Percentiles rank a stretch among this genome's conserved stretches.
Evolutionary conservation across 2,329 filamentous ascomycete genomes (phyloP).

Genomic region (Fusarium sp.): DNA sequence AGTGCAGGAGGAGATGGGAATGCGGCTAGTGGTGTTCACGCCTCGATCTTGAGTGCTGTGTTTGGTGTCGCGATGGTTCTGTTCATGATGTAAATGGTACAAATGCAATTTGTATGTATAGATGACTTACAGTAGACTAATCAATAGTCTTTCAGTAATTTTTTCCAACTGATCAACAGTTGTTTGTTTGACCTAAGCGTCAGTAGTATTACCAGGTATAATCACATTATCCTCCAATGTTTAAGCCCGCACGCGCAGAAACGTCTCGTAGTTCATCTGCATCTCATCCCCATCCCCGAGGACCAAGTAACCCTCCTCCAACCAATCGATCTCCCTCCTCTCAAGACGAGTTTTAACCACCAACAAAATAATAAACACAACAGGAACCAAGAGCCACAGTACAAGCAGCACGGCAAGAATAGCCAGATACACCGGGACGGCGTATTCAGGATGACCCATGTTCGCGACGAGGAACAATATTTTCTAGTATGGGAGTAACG

Average conservation of each 20-base stretch:
- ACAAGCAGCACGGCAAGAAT: conserved; percentile 26
- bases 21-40: conserved; percentile 9
- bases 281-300: conserved; percentile 25
- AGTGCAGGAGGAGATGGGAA: conserved; percentile 5
- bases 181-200: not conserved
- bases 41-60: conserved; percentile 13
- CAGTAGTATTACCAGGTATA: not conserved
- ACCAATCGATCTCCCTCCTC: conserved; percentile 16
- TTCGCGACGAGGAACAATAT: not conserved
- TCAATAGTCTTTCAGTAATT: not conserved
- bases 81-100: conserved; percentile 30
- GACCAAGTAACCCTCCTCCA: conserved; percentile 20
- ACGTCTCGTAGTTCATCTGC: conserved; percentile 4
- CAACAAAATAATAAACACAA: conserved; percentile 15
- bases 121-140: conserved; percentile 10
- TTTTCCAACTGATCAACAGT: not conserved
- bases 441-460: conserved; percentile 33
- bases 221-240: not conserved
- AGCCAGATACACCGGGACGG: conserved; percentile 28
- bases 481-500: not conserved
- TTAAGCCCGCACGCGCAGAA: not conserved
- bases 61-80: conserved; percentile 23
- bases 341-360: conserved; percentile 12
- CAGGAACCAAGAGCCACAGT: conserved; percentile 30
- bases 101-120: not conserved